Conservation (phyloP, 2,329 filamentous ascomycete species). For the Didymella exigua region DNA sequence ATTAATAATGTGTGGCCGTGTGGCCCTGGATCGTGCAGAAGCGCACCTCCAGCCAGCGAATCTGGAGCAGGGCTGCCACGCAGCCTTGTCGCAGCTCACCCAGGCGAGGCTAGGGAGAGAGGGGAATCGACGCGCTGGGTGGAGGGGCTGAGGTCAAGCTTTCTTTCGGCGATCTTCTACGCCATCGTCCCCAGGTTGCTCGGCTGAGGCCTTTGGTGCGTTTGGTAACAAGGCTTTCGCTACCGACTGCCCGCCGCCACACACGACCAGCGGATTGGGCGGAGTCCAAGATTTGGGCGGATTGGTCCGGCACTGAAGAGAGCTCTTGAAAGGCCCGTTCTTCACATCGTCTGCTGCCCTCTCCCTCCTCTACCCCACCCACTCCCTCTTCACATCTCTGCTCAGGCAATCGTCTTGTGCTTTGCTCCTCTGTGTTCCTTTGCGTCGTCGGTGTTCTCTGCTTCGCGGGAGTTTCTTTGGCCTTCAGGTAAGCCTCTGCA, state of each 20-base stretch:
- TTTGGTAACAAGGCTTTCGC: constrained; percentile 18
- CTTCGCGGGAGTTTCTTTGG: constrained; percentile 27
- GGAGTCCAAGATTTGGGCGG: constrained; percentile 24
- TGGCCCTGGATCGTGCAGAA: constrained; percentile 31
- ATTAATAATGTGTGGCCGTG: constrained; percentile 18
- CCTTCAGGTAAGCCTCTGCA: constrained; percentile 14
- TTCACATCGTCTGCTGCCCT: constrained; percentile 22
- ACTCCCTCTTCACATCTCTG: constrained; percentile 28
- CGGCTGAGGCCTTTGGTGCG: constrained; percentile 10
- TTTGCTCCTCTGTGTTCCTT: constrained; percentile 33
- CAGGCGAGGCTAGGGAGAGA: constrained; percentile 31
- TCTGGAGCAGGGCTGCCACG: constrained; percentile 28
- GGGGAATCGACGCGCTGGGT: constrained; percentile 23
- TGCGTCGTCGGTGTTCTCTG: constrained; percentile 37
- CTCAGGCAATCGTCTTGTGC: constrained; percentile 21
- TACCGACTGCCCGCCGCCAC: constrained; percentile 33
- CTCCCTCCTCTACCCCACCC: constrained; percentile 35
- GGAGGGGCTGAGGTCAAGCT: not conserved
- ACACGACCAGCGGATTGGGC: constrained; percentile 34
- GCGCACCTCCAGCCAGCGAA: constrained; percentile 18
- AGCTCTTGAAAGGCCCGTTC: constrained; percentile 30
- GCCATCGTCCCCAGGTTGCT: constrained; percentile 25
- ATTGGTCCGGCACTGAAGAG: constrained; percentile 29
- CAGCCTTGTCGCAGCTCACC: constrained; percentile 30
- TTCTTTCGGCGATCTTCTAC: not conserved